These are phyloP conservation scores for Metarhizium rileyi DNA, from an alignment of 2,329 filamentous ascomycete species.

Conservation along the genomic window DNA sequence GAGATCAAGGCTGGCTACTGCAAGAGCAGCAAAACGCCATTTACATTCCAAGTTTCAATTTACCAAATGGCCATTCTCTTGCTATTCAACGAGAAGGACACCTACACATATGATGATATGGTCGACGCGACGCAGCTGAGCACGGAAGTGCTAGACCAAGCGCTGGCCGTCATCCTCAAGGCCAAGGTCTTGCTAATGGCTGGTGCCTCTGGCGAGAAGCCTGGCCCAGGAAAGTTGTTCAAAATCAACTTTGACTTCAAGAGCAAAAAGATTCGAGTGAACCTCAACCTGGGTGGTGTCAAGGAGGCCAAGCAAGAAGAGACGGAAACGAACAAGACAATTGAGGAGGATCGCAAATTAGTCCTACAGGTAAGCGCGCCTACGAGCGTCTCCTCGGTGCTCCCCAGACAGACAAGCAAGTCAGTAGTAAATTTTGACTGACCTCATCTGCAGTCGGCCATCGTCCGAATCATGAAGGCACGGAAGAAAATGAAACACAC, in stretches of 20 bases:
- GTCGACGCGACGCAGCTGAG: slow-evolving; percentile 69
- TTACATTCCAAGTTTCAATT: slow-evolving; percentile 93
- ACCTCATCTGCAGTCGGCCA: slow-evolving; percentile 62
- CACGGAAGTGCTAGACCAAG: slow-evolving; percentile 76
- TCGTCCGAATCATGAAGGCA: slow-evolving; percentile 99
- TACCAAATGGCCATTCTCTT: slow-evolving; percentile 97
- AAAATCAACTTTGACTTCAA: slow-evolving; percentile 90
- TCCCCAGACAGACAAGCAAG: background rate
- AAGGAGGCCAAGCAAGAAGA: slow-evolving; percentile 94
- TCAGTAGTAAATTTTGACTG: slow-evolving; percentile 11
- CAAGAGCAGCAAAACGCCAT: slow-evolving; percentile 80
- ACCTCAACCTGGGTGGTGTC: slow-evolving; percentile 90
- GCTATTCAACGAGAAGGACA: slow-evolving; percentile 87
- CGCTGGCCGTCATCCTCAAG: slow-evolving; percentile 78
- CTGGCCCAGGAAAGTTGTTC: slow-evolving; percentile 69
- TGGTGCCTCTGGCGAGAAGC: slow-evolving; percentile 60
- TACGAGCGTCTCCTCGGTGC: background rate
- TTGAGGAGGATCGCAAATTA: slow-evolving; percentile 94
- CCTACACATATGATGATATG: slow-evolving; percentile 80
- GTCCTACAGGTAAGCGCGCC: slow-evolving; percentile 74
- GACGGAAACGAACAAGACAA: slow-evolving; percentile 97
- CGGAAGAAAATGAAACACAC: slow-evolving; percentile 98
- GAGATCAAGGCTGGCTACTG: slow-evolving; percentile 92
- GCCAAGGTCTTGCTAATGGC: slow-evolving; percentile 75
- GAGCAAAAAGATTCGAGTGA: slow-evolving; percentile 96